phyloP scores from a whole-genome alignment of 768 basidiomycete genomes.

The Leccinum sublutescens region DNA sequence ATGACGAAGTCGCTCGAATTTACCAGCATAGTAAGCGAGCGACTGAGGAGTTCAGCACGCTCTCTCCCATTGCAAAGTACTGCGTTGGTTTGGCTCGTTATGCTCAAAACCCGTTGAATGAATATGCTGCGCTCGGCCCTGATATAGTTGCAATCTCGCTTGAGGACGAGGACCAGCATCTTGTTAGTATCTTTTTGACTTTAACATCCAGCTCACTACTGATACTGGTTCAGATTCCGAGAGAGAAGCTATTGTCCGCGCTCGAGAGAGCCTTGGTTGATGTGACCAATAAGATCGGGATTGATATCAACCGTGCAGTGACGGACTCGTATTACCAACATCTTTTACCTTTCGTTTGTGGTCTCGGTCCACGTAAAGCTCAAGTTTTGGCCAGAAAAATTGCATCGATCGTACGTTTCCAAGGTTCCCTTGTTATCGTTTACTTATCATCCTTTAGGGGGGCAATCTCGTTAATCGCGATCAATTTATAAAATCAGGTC shows the following conservation, averaged over 20 bases:
- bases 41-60: conserved; percentile 73
- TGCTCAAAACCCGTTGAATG: conserved; percentile 89
- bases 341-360: conserved; percentile 86
- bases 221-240: conserved; percentile 60
- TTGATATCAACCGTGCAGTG: conserved; percentile 93
- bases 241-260: conserved; percentile 75
- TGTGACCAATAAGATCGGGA: conserved; percentile 87
- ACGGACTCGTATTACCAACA: conserved; percentile 86
- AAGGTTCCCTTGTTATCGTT: not conserved
- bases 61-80: conserved; percentile 81
- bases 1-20: conserved; percentile 90
- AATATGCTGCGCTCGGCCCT: conserved; percentile 84
- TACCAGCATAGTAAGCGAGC: conserved; percentile 91
- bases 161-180: conserved; percentile 81
- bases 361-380: conserved; percentile 93
- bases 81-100: conserved; percentile 94
- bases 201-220: not conserved
- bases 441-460: conserved; percentile 50
- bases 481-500: conserved; percentile 78
- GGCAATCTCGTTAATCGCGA: conserved; percentile 84
- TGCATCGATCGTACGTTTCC: conserved; percentile 57
- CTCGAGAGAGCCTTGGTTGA: conserved; percentile 90
- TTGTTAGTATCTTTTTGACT: conserved; percentile 48
- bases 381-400: conserved; percentile 82
- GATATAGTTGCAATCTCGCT: conserved; percentile 84